These are phyloP conservation scores for Cenchrus purpureus DNA, from an alignment of 176 grass and related monocot genomes.

Conservation along the genomic window DNA sequence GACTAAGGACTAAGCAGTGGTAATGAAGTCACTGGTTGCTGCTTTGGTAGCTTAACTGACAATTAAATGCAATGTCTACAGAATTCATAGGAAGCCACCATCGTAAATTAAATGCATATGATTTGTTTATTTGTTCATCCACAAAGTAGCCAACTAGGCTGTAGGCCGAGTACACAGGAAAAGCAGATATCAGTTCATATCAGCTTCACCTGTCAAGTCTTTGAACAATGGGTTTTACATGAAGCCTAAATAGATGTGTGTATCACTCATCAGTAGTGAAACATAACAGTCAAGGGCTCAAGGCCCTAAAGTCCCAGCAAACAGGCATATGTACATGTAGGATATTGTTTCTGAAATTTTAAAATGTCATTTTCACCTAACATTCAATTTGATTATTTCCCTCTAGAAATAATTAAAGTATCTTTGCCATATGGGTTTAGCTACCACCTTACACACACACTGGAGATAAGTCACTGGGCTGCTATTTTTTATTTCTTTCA, in stretches of 20 bases:
- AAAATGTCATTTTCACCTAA: neutral
- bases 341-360: neutral
- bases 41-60: neutral
- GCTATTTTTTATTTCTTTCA: too few relatives aligned
- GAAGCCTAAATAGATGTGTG: constrained; percentile 1
- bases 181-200: constrained; percentile 3
- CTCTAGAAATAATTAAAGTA: too few relatives aligned
- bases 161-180: neutral
- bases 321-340: neutral
- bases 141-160: neutral
- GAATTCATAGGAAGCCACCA: constrained; percentile 34
- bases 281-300: neutral
- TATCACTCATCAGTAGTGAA: neutral
- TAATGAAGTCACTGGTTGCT: neutral
- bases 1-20: neutral
- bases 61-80: constrained; percentile 35
- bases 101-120: constrained; percentile 8
- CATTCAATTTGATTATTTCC: too few relatives aligned
- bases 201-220: constrained; percentile 9
- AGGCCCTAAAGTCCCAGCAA: neutral
- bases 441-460: too few relatives aligned
- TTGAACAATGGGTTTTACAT: constrained; percentile 13
- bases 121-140: neutral
- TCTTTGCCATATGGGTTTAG: too few relatives aligned
- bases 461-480: too few relatives aligned